These are phyloP conservation scores for Vanrija pseudolonga DNA, from an alignment of 1,284 basidiomycete genomes.

Conservation along the genomic window DNA sequence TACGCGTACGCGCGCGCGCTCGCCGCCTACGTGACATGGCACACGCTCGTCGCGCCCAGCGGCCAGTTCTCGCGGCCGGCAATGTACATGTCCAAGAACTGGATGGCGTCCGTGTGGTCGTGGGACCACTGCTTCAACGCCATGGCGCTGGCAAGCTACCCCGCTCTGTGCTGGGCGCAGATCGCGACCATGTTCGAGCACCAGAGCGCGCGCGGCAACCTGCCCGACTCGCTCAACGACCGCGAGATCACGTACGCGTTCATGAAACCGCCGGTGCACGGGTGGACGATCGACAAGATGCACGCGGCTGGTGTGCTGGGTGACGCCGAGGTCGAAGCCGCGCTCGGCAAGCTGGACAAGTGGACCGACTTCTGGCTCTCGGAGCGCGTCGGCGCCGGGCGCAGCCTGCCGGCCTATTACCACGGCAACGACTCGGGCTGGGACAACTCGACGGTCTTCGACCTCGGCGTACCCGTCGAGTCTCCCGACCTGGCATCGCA, in stretches of 20 bases:
- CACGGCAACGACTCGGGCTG: conserved; percentile 9
- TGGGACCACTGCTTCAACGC: conserved; percentile 9
- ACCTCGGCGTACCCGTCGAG: background rate
- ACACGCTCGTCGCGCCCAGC: too few species aligned
- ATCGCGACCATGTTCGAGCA: conserved; percentile 3
- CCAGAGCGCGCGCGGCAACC: conserved; percentile 1
- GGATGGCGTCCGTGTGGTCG: conserved; percentile 1
- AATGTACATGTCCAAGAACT: background rate
- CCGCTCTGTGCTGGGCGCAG: background rate
- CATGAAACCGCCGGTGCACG: conserved; percentile 5
- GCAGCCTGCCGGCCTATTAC: background rate
- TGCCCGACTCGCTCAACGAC: conserved; percentile 7
- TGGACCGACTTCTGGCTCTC: conserved; percentile 6
- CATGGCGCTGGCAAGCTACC: background rate
- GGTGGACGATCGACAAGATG: conserved; percentile 4
- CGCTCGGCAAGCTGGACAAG: background rate
- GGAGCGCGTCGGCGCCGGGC: background rate
- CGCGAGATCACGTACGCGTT: conserved; percentile 3
- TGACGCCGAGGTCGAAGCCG: background rate
- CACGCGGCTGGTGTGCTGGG: background rate
- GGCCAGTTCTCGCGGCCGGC: background rate
- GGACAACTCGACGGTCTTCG: conserved; percentile 3
- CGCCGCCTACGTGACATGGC: too few species aligned
- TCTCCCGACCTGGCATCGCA: conserved; percentile 1
- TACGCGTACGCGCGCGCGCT: too few species aligned